These are phyloP conservation scores for Sclerotinia minor DNA, from an alignment of 2,329 filamentous ascomycete genomes.

Conservation along the genomic window DNA sequence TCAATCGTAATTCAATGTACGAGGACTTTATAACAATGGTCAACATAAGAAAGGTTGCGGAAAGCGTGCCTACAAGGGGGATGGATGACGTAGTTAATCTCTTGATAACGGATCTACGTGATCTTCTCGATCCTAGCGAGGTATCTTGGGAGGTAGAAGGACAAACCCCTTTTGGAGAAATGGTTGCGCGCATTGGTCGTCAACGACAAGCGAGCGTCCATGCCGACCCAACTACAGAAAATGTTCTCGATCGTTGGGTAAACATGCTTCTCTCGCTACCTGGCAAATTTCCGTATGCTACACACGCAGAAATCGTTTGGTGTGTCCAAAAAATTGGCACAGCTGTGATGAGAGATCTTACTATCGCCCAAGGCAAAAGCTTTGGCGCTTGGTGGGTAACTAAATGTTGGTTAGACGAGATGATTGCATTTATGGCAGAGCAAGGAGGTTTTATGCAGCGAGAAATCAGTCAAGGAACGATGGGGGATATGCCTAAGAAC, in stretches of 20 bases:
- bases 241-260: constrained; percentile 77
- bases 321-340: constrained; percentile 75
- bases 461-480: constrained; percentile 46
- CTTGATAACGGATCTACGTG: constrained; percentile 65
- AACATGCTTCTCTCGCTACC: constrained; percentile 69
- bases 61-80: constrained; percentile 60
- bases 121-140: constrained; percentile 64
- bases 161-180: constrained; percentile 60
- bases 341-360: constrained; percentile 77
- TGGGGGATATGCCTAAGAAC: constrained; percentile 33
- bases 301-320: constrained; percentile 70
- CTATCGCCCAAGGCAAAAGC: constrained; percentile 73
- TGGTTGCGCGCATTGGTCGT: constrained; percentile 50
- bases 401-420: constrained; percentile 94
- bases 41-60: constrained; percentile 61
- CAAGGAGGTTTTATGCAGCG: constrained; percentile 82
- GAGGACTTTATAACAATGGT: constrained; percentile 78
- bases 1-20: constrained; percentile 94
- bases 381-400: constrained; percentile 95
- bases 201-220: constrained; percentile 46
- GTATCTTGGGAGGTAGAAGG: constrained; percentile 66
- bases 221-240: constrained; percentile 52
- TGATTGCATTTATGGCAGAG: constrained; percentile 86
- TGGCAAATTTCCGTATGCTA: constrained; percentile 70
- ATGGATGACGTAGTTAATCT: constrained; percentile 68